phyloP scores from a whole-genome alignment of 2,329 filamentous ascomycete species.

The Aspergillus novoparasiticus region DNA sequence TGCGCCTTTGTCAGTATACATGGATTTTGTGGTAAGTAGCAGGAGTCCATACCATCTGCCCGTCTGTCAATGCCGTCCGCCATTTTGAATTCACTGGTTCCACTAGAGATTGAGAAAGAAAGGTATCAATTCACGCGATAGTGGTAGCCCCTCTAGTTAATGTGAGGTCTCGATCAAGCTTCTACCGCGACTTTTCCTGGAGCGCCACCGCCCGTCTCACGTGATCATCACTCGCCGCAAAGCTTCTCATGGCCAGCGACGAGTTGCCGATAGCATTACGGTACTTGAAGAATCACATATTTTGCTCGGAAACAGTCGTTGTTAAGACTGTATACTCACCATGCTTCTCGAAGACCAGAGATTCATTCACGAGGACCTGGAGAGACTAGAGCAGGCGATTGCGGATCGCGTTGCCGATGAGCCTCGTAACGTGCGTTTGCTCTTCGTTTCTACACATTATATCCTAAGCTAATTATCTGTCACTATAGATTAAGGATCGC shows the following conservation, averaged over 20 bases:
- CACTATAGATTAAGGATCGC: conserved; percentile 81
- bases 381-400: conserved; percentile 91
- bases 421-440: conserved; percentile 73
- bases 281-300: conserved; percentile 1
- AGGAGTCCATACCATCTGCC: conserved; percentile 61
- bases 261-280: conserved; percentile 8
- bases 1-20: conserved; percentile 28
- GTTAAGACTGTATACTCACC: conserved; percentile 18
- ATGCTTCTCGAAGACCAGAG: conserved; percentile 93
- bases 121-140: conserved; percentile 14
- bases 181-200: conserved; percentile 28
- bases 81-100: conserved; percentile 61
- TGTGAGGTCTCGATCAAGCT: conserved; percentile 11
- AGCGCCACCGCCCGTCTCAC: conserved; percentile 24
- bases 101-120: conserved; percentile 8
- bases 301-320: not conserved
- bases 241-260: conserved; percentile 23
- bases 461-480: conserved; percentile 19
- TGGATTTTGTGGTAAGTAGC: conserved; percentile 5
- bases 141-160: not conserved
- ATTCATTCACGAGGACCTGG: conserved; percentile 92
- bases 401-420: conserved; percentile 87
- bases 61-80: conserved; percentile 91
- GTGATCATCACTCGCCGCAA: conserved; percentile 28
- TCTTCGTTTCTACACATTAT: conserved; percentile 4